These are phyloP conservation scores for Pseudognaphalium luteoalbum DNA, from an alignment of 129 eudicot species.

Conservation along the genomic window DNA sequence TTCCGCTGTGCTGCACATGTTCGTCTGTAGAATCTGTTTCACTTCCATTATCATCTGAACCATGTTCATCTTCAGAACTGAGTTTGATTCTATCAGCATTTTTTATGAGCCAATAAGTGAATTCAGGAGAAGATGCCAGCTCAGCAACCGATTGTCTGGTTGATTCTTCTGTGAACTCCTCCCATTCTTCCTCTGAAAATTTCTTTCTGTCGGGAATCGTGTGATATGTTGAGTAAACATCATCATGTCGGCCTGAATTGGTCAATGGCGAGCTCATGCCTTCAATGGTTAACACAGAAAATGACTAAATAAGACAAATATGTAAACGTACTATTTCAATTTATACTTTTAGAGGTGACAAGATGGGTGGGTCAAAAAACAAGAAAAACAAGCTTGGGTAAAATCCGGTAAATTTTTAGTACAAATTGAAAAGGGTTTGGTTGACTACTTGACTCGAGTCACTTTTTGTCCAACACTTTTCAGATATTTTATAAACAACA, in stretches of 20 bases:
- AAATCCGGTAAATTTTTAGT: not conserved
- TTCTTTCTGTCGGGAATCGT: constrained; percentile 68
- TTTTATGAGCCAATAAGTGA: constrained; percentile 71
- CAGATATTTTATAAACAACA: no score
- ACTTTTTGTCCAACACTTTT: not conserved
- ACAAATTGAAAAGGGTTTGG: not conserved
- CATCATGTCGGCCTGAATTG: constrained; percentile 30
- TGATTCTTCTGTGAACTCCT: constrained; percentile 70
- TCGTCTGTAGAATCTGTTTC: constrained; percentile 74
- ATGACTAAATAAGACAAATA: not conserved
- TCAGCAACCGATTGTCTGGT: constrained; percentile 66
- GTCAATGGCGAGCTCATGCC: constrained; percentile 44
- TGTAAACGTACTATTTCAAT: not conserved
- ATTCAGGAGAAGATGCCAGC: constrained; percentile 73
- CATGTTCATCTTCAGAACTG: constrained; percentile 47
- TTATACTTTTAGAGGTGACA: not conserved
- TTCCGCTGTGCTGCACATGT: constrained; percentile 40
- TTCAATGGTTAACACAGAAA: constrained; percentile 21
- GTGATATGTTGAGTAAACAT: constrained; percentile 71
- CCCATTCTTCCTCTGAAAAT: constrained; percentile 72
- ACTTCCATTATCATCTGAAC: constrained; percentile 52
- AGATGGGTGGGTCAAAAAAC: not conserved
- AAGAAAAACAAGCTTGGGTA: not conserved
- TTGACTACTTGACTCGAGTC: not conserved
- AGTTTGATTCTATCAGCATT: constrained; percentile 62